Evolutionary conservation across 345 rosid species (phyloP), one percentile per base, ranked within the genome.

Genomic region (Punica granatum): DNA sequence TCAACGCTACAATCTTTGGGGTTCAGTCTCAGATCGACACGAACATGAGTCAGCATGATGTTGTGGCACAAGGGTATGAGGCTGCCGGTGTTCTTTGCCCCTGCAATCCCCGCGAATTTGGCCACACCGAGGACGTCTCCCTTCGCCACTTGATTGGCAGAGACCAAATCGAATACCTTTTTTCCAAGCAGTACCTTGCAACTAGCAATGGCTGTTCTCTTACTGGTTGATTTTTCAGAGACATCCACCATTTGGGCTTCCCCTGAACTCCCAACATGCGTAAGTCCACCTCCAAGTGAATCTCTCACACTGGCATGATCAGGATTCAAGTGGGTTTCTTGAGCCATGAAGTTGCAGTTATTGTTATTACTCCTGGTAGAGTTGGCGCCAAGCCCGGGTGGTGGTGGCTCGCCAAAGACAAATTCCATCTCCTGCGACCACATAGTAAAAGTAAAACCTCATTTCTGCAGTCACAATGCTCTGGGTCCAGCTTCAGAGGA

Each of bases 181-280:
- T 81, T 77, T 7, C 96, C 99, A 10, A 94, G 69, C 69, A 79
- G 42, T 13, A 94, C 96, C 79, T 85, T 91, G 79, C 98, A 85
- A 34, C 76, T 86, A 53, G 99, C 97, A 37, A 74, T 60, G 49
- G 98, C 98, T 23, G 81, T 85, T 82, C 98, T 83, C 63, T 78
- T 86, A 54, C 77, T 88, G 63, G 56, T 65, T 67, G 77, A 83
- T 67, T 94, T 94, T 21, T 86, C 81, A 51, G 97, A 91, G 72
- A 89, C 99, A 77, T 94, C 93, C 69, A 94, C 96, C 99, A 91
- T 94, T 72, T 86, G 88, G 12, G 98, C 98, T 77, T 88, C 94
- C 58, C 97, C 93, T 1, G 75, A 41, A 64, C 73, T 46, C 25
- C 87, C 86, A 30, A 88, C 72, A 49, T 91, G 99, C 14, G 90